phyloP scores from a whole-genome alignment of 768 basidiomycete genomes.

The Pisolithus microcarpus region DNA sequence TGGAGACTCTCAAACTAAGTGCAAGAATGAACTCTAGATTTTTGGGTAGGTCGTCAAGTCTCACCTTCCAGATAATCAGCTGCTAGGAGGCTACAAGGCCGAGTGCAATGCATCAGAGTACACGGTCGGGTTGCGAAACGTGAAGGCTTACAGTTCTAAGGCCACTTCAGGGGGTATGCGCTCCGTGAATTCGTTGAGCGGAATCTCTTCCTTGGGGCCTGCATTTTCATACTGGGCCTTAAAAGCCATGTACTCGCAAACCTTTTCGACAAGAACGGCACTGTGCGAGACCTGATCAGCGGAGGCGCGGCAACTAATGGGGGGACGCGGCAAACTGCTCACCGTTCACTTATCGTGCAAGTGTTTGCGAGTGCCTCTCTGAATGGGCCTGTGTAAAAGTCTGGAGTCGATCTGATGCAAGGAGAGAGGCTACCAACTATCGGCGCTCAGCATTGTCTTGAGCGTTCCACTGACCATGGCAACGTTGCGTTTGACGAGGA shows the following conservation, averaged over 20 bases:
- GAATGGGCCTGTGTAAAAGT: slow-evolving; percentile 50
- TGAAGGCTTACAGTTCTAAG: slow-evolving; percentile 71
- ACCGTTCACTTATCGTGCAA: slow-evolving; percentile 70
- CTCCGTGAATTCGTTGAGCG: slow-evolving; percentile 69
- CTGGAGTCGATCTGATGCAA: slow-evolving; percentile 5
- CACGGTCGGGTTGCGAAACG: background rate
- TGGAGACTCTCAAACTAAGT: background rate
- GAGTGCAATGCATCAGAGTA: slow-evolving; percentile 12
- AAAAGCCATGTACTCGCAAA: slow-evolving; percentile 86
- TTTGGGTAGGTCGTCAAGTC: background rate
- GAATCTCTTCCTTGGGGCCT: slow-evolving; percentile 69
- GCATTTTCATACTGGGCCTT: slow-evolving; percentile 71
- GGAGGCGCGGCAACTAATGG: background rate
- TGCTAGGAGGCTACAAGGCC: slow-evolving; percentile 41
- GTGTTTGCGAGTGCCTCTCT: slow-evolving; percentile 66
- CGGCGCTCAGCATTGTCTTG: slow-evolving; percentile 69
- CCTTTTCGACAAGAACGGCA: slow-evolving; percentile 73
- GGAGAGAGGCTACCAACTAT: slow-evolving; percentile 39
- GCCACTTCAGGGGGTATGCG: slow-evolving; percentile 83
- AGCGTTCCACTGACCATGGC: slow-evolving; percentile 77
- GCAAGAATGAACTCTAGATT: slow-evolving; percentile 8
- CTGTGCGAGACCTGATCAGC: slow-evolving; percentile 23
- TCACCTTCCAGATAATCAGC: slow-evolving; percentile 64
- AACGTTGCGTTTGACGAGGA: slow-evolving; percentile 67
- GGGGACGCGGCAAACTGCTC: slow-evolving; percentile 12